Conservation (phyloP, 169 alveolate species). For the Cryptosporidium viatorum region DNA sequence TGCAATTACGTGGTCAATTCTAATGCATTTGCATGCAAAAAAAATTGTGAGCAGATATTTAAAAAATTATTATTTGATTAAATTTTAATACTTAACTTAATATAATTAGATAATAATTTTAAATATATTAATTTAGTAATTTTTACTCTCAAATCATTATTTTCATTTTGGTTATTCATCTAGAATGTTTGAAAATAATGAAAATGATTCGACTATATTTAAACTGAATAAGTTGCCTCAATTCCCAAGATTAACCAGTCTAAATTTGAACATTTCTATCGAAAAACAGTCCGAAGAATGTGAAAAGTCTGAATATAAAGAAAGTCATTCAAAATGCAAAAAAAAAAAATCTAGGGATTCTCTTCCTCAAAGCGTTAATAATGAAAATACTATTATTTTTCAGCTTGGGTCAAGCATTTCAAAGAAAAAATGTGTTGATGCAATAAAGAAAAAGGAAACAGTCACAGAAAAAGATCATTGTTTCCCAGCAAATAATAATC, state of each 20-base stretch:
- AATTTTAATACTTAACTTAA: neutral
- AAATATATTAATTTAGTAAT: neutral
- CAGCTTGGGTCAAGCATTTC: conserved; percentile 62
- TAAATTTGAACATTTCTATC: conserved; percentile 13
- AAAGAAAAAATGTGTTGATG: conserved; percentile 34
- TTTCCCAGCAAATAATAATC: neutral
- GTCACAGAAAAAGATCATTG: neutral
- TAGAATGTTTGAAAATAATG: conserved; percentile 9
- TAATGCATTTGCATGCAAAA: conserved; percentile 23
- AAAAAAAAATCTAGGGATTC: neutral
- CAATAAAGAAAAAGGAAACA: neutral
- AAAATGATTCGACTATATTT: neutral
- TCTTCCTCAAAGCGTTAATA: neutral
- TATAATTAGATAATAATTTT: neutral
- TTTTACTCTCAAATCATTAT: neutral
- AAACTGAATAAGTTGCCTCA: conserved; percentile 26
- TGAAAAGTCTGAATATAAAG: neutral
- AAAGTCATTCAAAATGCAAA: neutral
- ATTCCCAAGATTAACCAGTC: conserved; percentile 31
- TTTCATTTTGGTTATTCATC: neutral
- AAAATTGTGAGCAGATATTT: neutral
- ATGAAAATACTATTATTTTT: conserved; percentile 18
- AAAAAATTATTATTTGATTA: neutral
- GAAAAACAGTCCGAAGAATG: conserved; percentile 4
- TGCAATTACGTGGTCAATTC: conserved; percentile 22